A percentile compares a stretch with the other conserved stretches of the same genome.
phyloP scores from a whole-genome alignment of 2,329 filamentous ascomycete genomes.

The Xylariaceae sp. region DNA sequence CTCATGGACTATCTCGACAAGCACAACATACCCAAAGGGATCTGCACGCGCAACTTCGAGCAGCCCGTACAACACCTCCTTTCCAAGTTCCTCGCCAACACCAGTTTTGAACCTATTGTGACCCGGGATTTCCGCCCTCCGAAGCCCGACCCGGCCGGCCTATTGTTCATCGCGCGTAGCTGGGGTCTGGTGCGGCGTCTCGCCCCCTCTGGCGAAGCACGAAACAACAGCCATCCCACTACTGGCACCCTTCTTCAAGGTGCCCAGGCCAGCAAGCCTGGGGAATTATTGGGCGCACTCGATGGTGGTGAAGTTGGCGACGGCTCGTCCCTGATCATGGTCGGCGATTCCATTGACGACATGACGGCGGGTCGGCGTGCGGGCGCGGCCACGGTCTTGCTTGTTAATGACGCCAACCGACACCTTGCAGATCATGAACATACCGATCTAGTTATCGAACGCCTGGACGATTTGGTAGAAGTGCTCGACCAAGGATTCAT shows the following conservation, averaged over 20 bases:
- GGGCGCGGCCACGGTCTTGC: constrained; percentile 83
- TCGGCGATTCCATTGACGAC: constrained; percentile 83
- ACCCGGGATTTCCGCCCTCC: constrained; percentile 79
- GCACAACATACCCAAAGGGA: constrained; percentile 66
- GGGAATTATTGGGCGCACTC: constrained; percentile 16
- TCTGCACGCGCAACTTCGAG: constrained; percentile 94
- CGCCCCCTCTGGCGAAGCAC: background rate
- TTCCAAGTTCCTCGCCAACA: constrained; percentile 64
- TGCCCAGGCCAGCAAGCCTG: constrained; percentile 1
- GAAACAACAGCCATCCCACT: constrained; percentile 3
- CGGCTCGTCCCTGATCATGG: constrained; percentile 55
- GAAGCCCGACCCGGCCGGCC: constrained; percentile 84
- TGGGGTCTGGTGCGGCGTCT: constrained; percentile 57
- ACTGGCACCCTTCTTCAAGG: constrained; percentile 11
- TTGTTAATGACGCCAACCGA: constrained; percentile 77
- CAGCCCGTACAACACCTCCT: constrained; percentile 72
- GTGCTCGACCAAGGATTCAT: constrained; percentile 73
- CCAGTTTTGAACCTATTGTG: constrained; percentile 70
- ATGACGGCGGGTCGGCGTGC: constrained; percentile 82
- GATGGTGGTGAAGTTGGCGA: constrained; percentile 37
- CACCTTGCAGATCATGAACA: constrained; percentile 66
- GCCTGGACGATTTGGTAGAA: constrained; percentile 70
- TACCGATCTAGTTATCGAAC: constrained; percentile 69
- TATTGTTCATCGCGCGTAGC: constrained; percentile 73
- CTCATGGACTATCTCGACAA: constrained; percentile 81